Percentiles rank a stretch among this genome's conserved stretches.
These are phyloP conservation scores for Zymoseptoria ardabiliae DNA, from an alignment of 2,329 filamentous ascomycete species.

Conservation along the genomic window DNA sequence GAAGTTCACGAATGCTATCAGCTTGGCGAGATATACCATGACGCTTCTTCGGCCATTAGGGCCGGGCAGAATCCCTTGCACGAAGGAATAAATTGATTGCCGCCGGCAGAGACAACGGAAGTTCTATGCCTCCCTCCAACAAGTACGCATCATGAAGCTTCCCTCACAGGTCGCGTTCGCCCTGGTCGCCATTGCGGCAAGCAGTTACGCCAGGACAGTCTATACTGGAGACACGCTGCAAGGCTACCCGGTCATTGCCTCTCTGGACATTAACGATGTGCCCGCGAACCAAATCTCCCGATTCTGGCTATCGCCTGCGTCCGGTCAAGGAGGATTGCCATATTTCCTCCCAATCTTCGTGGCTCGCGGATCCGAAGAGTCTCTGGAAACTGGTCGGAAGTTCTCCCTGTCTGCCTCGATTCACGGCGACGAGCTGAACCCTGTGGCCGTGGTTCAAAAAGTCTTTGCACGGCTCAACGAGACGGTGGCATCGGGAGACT, in stretches of 20 bases:
- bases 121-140: neutral
- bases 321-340: constrained; percentile 33
- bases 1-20: constrained; percentile 7
- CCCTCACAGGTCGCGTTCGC: neutral
- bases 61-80: neutral
- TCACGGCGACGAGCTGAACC: constrained; percentile 35
- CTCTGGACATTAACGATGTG: constrained; percentile 31
- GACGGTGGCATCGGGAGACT: constrained; percentile 24
- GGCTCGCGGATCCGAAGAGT: constrained; percentile 32
- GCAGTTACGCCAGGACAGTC: constrained; percentile 6
- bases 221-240: constrained; percentile 17
- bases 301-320: constrained; percentile 33
- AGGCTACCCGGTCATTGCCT: constrained; percentile 17
- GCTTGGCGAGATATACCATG: constrained; percentile 6
- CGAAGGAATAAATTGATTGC: neutral
- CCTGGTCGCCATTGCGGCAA: neutral
- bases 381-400: constrained; percentile 31
- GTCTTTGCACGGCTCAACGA: constrained; percentile 32
- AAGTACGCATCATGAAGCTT: neutral
- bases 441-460: constrained; percentile 31
- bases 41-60: neutral
- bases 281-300: constrained; percentile 31
- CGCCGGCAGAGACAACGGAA: too few species aligned
- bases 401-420: constrained; percentile 33
- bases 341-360: constrained; percentile 34